A percentile compares a stretch with the other conserved stretches of the same genome.
Evolutionary conservation across 129 eudicot species (phyloP).

Genomic region (Solidago caesia): DNA sequence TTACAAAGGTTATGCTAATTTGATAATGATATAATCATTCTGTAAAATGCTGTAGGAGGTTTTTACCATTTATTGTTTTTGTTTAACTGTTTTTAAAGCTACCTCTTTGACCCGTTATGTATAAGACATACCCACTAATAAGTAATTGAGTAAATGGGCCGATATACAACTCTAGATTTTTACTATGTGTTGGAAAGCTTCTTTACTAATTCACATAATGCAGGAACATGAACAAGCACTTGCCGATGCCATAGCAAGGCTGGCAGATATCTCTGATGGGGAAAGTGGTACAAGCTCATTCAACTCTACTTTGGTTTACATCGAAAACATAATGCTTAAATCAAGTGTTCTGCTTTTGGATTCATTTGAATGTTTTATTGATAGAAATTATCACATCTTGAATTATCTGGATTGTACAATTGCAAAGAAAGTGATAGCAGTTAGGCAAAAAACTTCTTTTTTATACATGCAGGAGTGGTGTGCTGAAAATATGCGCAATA

Average conservation of each 20-base stretch:
- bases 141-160: too few relatives aligned
- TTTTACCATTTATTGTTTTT: not conserved
- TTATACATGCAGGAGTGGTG: too few relatives aligned
- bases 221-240: slow-evolving; percentile 91
- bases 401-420: not conserved
- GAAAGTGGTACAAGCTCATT: slow-evolving; percentile 57
- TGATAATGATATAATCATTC: too few relatives aligned
- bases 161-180: not conserved
- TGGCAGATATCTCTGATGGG: slow-evolving; percentile 67
- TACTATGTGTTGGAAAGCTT: slow-evolving; percentile 5
- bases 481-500: not conserved
- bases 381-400: not conserved
- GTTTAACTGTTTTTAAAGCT: too few relatives aligned
- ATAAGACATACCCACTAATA: too few relatives aligned
- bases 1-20: too few relatives aligned
- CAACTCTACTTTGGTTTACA: not conserved
- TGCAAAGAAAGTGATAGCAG: slow-evolving; percentile 24
- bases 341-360: not conserved
- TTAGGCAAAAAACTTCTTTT: not conserved
- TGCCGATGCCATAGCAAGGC: slow-evolving; percentile 61
- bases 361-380: not conserved
- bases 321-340: not conserved
- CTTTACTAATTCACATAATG: slow-evolving; percentile 1
- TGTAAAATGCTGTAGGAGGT: not conserved
- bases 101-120: too few relatives aligned